Base-by-base conservation (phyloP, 768 basidiomycete genomes). In the Pleurotus tuoliensis region DNA sequence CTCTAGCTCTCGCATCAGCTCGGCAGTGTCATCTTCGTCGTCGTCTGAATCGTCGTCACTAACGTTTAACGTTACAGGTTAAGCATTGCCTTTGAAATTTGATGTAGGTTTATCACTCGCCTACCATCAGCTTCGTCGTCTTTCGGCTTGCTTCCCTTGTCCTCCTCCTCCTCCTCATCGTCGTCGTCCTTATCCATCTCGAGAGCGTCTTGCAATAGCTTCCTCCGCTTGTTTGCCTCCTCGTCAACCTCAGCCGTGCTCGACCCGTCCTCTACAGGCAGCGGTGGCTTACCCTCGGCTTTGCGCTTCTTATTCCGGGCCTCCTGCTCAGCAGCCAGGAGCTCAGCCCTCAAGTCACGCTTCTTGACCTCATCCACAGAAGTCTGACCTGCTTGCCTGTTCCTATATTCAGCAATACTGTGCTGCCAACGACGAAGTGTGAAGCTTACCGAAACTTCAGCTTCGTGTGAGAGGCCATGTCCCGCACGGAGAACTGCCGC, bases 391-490 rank as follows among this genome's bases (percentile, higher is more conserved):
- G 89, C 82, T 78, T 97, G 94, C 27, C 90, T 90, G 59, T 30
- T 30, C 24, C 47, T 41, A 45, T 39, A 20, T 51, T 55, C 15
- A 22, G 45, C 45, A 58, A 22, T 25, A 48, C n/a, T n/a, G 24
- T 25, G 9, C 37, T 13, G 54, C 39, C 52, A 41, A 51, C 20
- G 30, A 51, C 37, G 47, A 27, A 37, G 52, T 18, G 12, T 22
- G 5, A 44, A 30, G 67, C 82, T 55, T 58, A 91, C 87, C 96
- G 87, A 74, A 99, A 99, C 77, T 99, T 99, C 63, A 99, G 88
- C 72, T 97, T 96, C 1, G 96, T 99, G 70, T 98, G 91, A 2
- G 92, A 80, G 5, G 96, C 92, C 83, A 98, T 90, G 69, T 97
- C 94, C 59, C 91, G 84, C 66, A 92, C 88, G 4, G 94, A 96